Base-by-base conservation (phyloP, 1,284 basidiomycete species). In the Cryptococcus wingfieldii region DNA sequence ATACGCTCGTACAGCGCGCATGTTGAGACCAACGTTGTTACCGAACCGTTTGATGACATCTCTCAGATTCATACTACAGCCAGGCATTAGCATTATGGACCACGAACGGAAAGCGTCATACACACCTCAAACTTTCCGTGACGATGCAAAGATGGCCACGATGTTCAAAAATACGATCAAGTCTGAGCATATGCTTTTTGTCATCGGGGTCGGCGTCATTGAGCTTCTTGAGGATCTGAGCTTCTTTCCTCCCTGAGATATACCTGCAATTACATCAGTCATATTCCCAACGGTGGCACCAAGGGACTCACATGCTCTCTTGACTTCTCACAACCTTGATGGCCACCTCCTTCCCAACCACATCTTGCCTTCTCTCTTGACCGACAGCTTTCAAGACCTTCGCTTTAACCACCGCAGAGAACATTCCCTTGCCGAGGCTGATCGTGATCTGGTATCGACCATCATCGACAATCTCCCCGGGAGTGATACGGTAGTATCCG, bases 11-110 rank as follows among this genome's bases (percentile, higher is more conserved):
- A 99, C 96, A 34, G 96, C 96, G 63, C 87, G 84, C 72, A 98
- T 87, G 71, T 98, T 98, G 45, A 99, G 80, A 6, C 96, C 96
- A 50, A 99, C 87, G 66, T 98, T 93, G 74, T 98, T 98, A 53
- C 96, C 96, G 72, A 98, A 98, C n/a, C 93, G 86, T 75, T 98
- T 98, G 55, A 98, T 89, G 19, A 98, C 91, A 58, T 98, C 95
- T 60, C 96, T 89, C 27, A 99, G 81, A 71, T 99, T 98, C 91
- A 98, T 96, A 69, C 92, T 95, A 61, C 0, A 9, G 6, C 12
- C 18, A 5, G 23, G 18, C 25, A 38, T 65, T 50, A 65, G 61
- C 56, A 58, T n/a, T 8, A 2, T 23, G 25, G n/a, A 12, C 6
- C 16, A 34, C 6, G 9, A 16, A 44, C 8, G 28, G 25, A 1